Conservation (phyloP, 2,329 filamentous ascomycete species). For the Alternaria sp. region DNA sequence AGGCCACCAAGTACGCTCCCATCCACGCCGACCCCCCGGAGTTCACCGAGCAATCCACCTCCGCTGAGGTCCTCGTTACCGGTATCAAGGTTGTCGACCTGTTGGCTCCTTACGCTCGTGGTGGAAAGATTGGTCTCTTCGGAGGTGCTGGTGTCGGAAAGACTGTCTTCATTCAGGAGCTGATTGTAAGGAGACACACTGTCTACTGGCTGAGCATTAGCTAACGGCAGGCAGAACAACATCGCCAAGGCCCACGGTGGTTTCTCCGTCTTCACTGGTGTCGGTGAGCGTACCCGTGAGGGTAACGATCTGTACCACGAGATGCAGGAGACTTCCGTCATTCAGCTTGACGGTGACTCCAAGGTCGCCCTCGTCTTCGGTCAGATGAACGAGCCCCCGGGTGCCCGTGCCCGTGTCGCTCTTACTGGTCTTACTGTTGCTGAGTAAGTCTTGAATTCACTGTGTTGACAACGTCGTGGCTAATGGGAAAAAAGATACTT, state of each 20-base stretch:
- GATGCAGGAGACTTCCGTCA: conserved; percentile 99
- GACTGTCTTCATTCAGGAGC: conserved; percentile 99
- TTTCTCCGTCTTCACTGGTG: conserved; percentile 99
- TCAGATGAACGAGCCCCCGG: conserved; percentile 99
- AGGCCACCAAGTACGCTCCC: conserved; percentile 83
- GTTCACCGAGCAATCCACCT: conserved; percentile 95
- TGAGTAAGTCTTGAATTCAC: not conserved
- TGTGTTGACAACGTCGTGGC: too few species aligned
- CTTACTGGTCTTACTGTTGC: conserved; percentile 72
- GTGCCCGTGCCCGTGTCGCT: conserved; percentile 99
- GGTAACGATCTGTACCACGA: conserved; percentile 99
- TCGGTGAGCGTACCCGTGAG: conserved; percentile 99
- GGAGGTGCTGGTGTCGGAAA: conserved; percentile 99
- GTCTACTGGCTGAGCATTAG: not conserved
- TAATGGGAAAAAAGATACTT: too few species aligned
- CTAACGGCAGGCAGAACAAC: conserved; percentile 77
- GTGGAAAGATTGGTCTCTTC: conserved; percentile 99
- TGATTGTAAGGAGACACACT: conserved; percentile 74
- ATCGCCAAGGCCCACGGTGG: conserved; percentile 99
- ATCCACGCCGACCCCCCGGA: conserved; percentile 94
- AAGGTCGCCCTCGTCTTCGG: conserved; percentile 99
- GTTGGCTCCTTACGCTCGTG: conserved; percentile 98
- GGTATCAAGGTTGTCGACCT: conserved; percentile 99
- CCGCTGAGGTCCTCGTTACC: conserved; percentile 94
- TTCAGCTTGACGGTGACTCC: conserved; percentile 98